Evolutionary conservation across 2,329 filamentous ascomycete species (phyloP), one percentile per base, ranked within the genome.

Genomic region (Sclerotinia glacialis): DNA sequence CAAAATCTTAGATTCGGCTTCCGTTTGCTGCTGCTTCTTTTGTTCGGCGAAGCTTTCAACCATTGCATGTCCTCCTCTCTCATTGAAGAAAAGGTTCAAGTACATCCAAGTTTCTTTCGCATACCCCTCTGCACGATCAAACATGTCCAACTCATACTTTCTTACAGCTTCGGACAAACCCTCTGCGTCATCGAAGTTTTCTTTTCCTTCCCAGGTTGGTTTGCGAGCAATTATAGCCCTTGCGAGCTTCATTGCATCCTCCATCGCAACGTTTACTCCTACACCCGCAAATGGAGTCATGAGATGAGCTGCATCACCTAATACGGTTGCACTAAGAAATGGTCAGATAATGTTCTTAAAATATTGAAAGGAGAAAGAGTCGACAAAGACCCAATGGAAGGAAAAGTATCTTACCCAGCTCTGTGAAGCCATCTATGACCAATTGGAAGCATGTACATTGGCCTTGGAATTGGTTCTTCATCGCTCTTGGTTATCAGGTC

Each of bases 291-390:
- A 61, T 1, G 79, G 78, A 3, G 78, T 78, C 78, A 80, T 79
- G 11, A 82, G 67, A 70, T 83, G 81, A 12, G 81, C 81, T 6
- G 80, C 79, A 70, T 83, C 80, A 4, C 82, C 82, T n/a, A 83
- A 71, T 40, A 84, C 72, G 1, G 82, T 81, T 18, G 81, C 73
- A 5, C 80, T 80, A 18, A 72, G 69, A 26, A 73, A 69, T 34
- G 74, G 67, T 80, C 80, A 83, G 60, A 26, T 37, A n/a, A 59
- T 34, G 31, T 14, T 3, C 37, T 26, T 40, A 4, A 14, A 21
- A 26, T 54, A 34, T 37, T 42, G 16, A 31, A 21, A 26, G 16
- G 58, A 37, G 4, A 46, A 40, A 31, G 42, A 40, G 58, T 49
- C 18, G 21, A n/a, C 44, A 54, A 58, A 59, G 40, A 58, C 58